Evolutionary conservation across 352 stramenopile genomes (phyloP).

Genomic region (Pythium diclinum): DNA sequence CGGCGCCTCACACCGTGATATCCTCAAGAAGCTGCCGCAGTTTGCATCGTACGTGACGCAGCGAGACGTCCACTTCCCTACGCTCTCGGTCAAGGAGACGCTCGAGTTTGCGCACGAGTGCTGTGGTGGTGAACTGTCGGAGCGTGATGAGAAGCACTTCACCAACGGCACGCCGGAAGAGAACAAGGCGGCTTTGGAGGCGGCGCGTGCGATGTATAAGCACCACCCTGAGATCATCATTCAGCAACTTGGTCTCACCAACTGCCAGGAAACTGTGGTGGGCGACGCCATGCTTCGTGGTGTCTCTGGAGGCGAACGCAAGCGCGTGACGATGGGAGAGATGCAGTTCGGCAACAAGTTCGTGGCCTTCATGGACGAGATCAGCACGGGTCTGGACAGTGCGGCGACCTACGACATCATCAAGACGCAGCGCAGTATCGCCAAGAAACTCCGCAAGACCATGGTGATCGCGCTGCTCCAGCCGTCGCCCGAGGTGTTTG

Average conservation of each 20-base stretch:
- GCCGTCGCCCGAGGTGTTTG: conserved; percentile 29
- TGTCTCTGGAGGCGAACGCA: conserved; percentile 61
- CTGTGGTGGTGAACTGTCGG: conserved; percentile 12
- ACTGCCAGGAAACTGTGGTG: conserved; percentile 54
- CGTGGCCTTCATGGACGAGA: conserved; percentile 85
- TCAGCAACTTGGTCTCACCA: conserved; percentile 32
- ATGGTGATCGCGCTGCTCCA: conserved; percentile 42
- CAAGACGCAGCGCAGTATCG: conserved; percentile 38
- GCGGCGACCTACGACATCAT: conserved; percentile 90
- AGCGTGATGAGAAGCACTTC: not conserved
- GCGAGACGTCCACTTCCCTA: conserved; percentile 22
- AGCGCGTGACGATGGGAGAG: conserved; percentile 63
- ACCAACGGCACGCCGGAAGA: not conserved
- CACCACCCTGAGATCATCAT: conserved; percentile 37
- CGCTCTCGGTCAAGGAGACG: conserved; percentile 33
- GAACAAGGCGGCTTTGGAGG: conserved; percentile 2
- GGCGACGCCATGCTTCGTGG: conserved; percentile 53
- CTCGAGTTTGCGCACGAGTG: conserved; percentile 30
- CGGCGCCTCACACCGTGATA: conserved; percentile 25
- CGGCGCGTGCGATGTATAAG: conserved; percentile 16
- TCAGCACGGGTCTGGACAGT: conserved; percentile 91
- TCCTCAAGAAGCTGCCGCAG: conserved; percentile 38
- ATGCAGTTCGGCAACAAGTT: conserved; percentile 76
- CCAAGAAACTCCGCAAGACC: conserved; percentile 33
- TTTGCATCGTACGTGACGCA: conserved; percentile 39